Percentiles rank a stretch among this genome's conserved stretches.
phyloP scores from a whole-genome alignment of 169 alveolate genomes.

The Plasmodium vinckei region DNA sequence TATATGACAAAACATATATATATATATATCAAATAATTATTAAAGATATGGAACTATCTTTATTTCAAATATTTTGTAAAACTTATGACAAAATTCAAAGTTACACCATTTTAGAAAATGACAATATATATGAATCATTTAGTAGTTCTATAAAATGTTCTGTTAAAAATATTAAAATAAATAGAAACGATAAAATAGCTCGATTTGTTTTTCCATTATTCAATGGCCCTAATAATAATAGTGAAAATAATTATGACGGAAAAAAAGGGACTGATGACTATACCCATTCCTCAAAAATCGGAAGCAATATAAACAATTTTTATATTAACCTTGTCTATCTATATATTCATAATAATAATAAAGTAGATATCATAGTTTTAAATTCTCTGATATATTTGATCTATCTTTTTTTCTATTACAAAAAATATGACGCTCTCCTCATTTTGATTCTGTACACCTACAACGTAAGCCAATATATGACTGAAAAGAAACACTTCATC shows the following conservation, averaged over 20 bases:
- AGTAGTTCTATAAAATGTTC: conserved; percentile 11
- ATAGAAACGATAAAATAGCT: conserved; percentile 33
- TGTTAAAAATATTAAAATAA: conserved; percentile 18
- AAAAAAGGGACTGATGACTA: too few species aligned
- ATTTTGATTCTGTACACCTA: conserved; percentile 38
- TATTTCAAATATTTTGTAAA: conserved; percentile 13
- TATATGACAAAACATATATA: conserved; percentile 31
- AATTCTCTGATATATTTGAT: conserved; percentile 39
- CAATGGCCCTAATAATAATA: neutral
- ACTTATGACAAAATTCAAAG: conserved; percentile 2
- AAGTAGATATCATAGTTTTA: conserved; percentile 35
- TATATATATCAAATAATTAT: conserved; percentile 23
- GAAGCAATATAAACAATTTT: neutral
- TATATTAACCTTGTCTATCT: conserved; percentile 20
- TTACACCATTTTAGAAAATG: neutral
- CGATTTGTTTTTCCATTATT: conserved; percentile 5
- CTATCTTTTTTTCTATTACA: conserved; percentile 29
- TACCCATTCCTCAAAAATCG: too few species aligned
- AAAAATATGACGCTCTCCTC: conserved; percentile 22
- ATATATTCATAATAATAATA: conserved; percentile 13
- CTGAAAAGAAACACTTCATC: neutral
- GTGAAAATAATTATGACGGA: neutral
- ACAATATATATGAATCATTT: conserved; percentile 6
- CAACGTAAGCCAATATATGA: conserved; percentile 15
- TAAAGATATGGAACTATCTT: neutral